Evolutionary conservation across 768 basidiomycete species (phyloP).

Genomic region (Infundibulicybe gibba): DNA sequence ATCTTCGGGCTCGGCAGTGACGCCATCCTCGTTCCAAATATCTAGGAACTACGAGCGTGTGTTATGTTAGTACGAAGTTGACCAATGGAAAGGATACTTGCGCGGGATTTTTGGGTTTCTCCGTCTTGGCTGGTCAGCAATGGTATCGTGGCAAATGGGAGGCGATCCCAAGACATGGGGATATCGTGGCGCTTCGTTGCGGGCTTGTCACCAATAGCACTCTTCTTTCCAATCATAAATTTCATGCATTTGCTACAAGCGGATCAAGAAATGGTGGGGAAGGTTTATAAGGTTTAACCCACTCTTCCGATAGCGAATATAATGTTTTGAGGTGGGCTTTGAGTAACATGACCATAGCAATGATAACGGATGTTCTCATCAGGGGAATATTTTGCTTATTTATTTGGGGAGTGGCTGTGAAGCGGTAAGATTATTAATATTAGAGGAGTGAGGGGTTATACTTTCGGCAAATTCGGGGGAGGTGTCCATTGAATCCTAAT

Average conservation of each 20-base stretch:
- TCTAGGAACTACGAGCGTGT: constrained; percentile 55
- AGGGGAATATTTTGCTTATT: constrained; percentile 22
- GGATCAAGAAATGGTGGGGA: constrained; percentile 1
- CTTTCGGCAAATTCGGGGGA: too few species aligned
- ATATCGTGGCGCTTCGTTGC: constrained; percentile 59
- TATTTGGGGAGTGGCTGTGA: constrained; percentile 3
- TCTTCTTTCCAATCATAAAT: constrained; percentile 87
- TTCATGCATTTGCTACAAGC: constrained; percentile 81
- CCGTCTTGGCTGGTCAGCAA: constrained; percentile 63
- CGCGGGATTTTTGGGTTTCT: constrained; percentile 56
- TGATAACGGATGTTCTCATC: constrained; percentile 68
- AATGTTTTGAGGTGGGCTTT: constrained; percentile 81
- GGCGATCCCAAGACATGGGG: constrained; percentile 67
- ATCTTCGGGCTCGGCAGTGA: constrained; percentile 62
- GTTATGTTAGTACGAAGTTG: background rate
- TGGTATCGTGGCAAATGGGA: constrained; percentile 62
- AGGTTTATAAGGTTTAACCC: constrained; percentile 22
- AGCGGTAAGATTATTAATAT: constrained; percentile 3
- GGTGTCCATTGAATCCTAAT: constrained; percentile 14
- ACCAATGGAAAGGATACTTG: constrained; percentile 29
- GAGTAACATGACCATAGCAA: constrained; percentile 84
- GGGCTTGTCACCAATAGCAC: constrained; percentile 80
- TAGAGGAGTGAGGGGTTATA: background rate
- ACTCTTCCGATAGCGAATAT: constrained; percentile 93
- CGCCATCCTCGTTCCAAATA: constrained; percentile 81